Base-by-base conservation (phyloP, 805 yeast species). In the Candida stauntonica region DNA sequence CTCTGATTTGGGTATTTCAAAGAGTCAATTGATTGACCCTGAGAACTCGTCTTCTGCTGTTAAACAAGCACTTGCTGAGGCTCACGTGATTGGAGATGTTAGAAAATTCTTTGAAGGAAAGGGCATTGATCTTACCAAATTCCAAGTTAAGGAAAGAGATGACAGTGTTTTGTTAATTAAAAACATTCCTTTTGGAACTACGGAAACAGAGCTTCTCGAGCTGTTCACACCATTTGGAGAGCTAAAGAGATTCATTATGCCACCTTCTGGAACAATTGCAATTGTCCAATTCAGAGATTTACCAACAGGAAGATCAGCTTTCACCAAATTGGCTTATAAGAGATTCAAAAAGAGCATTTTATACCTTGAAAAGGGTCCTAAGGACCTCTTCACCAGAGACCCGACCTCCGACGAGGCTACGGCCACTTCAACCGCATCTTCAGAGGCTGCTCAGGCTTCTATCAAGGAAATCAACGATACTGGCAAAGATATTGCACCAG, bases 211-310 rank as follows among this genome's bases (percentile, higher is more conserved):
- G 51, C 60, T 93, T 21, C 80, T 87, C 17, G 96, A 86, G 45
- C 57, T 91, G 53, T 93, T 93, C 54, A 62, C 81, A 3, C 81
- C 80, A 27, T 79, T 75, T 61, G 99, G 99, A 38, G 82, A 82
- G 46, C 54, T 93, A 19, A 79, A 77, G 46, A 73, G 96, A 50
- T 69, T 88, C 14, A 63, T 93, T 45, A 85, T 93, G 87, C 99
- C 99, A 13, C 96, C 96, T 5, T 84, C 94, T 5, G 98, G 97
- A 8, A 88, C 96, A 0, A 87, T 93, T 52, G 97, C 98, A 11
- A 84, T 93, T 55, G 80, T 93, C 8, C 96, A 91, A 62, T 89
- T 80, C 62, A 71, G 88, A 52, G 91, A 85, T 58, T 64, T 79
- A 3, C 82, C 95, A 12, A 69, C 83, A 31, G 98, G 94, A 2